Percentiles rank a stretch among this genome's conserved stretches.
phyloP scores from a whole-genome alignment of 2,329 filamentous ascomycete genomes.

The Calonectria naviculata region DNA sequence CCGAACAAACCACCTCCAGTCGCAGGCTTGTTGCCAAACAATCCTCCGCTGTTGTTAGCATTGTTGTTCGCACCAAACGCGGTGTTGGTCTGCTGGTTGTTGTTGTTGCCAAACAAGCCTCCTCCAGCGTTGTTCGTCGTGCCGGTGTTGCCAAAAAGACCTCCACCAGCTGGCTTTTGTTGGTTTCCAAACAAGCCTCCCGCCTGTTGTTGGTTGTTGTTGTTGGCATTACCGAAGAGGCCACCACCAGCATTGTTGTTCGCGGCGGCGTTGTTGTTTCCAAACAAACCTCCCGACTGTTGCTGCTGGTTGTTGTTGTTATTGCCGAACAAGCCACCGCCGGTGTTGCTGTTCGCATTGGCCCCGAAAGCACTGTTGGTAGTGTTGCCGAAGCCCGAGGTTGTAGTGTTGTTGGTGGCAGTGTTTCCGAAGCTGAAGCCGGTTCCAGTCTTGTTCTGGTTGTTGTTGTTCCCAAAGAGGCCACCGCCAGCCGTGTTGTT shows the following conservation, averaged over 20 bases:
- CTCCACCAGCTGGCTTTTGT: slow-evolving; percentile 49
- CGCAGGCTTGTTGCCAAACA: slow-evolving; percentile 44
- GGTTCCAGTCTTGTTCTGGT: slow-evolving; percentile 45
- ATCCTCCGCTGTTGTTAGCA: slow-evolving; percentile 44
- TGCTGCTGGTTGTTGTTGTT: slow-evolving; percentile 45
- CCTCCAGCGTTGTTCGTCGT: slow-evolving; percentile 35
- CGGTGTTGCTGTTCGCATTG: slow-evolving; percentile 38
- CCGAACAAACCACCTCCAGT: slow-evolving; percentile 52
- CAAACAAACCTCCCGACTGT: slow-evolving; percentile 50
- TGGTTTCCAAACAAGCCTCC: slow-evolving; percentile 60
- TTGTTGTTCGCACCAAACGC: slow-evolving; percentile 50
- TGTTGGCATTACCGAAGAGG: slow-evolving; percentile 51
- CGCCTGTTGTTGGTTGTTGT: slow-evolving; percentile 45
- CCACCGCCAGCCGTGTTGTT: slow-evolving; percentile 45
- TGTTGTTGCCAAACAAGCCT: slow-evolving; percentile 57
- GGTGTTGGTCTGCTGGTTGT: slow-evolving; percentile 50
- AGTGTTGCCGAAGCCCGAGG: slow-evolving; percentile 52
- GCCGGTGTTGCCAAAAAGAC: slow-evolving; percentile 40
- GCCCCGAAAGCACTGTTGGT: slow-evolving; percentile 55
- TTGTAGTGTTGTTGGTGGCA: slow-evolving; percentile 49
- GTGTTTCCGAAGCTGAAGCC: slow-evolving; percentile 45
- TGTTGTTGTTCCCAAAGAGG: slow-evolving; percentile 52
- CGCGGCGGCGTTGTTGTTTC: slow-evolving; percentile 24
- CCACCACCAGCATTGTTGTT: slow-evolving; percentile 45
- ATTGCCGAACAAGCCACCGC: slow-evolving; percentile 49